phyloP scores from a whole-genome alignment of 805 yeast species.

The Wickerhamiella sergipiensis region DNA sequence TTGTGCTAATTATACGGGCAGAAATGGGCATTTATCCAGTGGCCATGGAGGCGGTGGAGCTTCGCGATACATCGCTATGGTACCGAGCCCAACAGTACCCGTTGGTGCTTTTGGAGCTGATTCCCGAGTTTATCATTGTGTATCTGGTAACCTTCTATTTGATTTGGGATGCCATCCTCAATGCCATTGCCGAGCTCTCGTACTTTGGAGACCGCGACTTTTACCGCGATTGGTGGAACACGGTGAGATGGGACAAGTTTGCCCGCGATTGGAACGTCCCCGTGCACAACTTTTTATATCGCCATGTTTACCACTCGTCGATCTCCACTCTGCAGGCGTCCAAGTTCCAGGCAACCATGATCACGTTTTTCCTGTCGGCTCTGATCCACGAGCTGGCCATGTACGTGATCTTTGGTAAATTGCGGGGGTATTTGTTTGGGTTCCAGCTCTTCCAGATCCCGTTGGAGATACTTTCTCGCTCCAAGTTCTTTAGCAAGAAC shows the following conservation, averaged over 20 bases:
- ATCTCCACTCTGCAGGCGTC: constrained; percentile 60
- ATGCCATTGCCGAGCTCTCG: constrained; percentile 80
- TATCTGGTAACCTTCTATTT: constrained; percentile 71
- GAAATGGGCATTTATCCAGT: constrained; percentile 65
- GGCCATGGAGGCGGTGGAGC: constrained; percentile 42
- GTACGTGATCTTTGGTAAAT: constrained; percentile 69
- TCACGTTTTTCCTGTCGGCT: constrained; percentile 51
- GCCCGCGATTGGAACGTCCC: constrained; percentile 92
- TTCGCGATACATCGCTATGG: constrained; percentile 34
- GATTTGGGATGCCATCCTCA: constrained; percentile 91
- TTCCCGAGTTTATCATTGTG: constrained; percentile 65
- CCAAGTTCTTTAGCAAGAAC: constrained; percentile 40
- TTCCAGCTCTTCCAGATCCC: constrained; percentile 87
- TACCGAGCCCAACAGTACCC: constrained; percentile 39
- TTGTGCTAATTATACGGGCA: constrained; percentile 68
- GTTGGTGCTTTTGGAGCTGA: constrained; percentile 50
- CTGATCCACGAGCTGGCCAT: constrained; percentile 82
- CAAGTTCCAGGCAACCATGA: constrained; percentile 53
- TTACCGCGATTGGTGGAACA: constrained; percentile 97
- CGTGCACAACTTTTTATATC: constrained; percentile 72
- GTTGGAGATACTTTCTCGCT: constrained; percentile 47
- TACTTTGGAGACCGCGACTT: constrained; percentile 81
- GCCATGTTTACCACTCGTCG: constrained; percentile 90
- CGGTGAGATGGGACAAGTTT: constrained; percentile 84
- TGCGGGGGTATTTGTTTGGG: constrained; percentile 66